phyloP scores from a whole-genome alignment of 768 basidiomycete genomes.

The Dictyophora rubrovolvata region DNA sequence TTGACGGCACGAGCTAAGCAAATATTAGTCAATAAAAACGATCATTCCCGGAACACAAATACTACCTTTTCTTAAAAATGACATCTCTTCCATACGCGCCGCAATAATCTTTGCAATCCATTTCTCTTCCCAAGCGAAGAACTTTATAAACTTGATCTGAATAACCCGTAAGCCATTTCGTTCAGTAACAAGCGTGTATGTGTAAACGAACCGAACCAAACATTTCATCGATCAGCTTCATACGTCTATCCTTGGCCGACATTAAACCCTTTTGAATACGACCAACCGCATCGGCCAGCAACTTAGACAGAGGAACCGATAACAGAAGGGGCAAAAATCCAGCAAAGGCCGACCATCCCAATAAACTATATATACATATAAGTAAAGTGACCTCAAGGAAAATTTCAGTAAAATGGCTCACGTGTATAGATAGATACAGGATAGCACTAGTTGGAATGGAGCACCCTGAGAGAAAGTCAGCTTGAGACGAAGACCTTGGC shows the following conservation, averaged over 20 bases:
- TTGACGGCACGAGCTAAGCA: slow-evolving; percentile 16
- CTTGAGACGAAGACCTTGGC: not conserved
- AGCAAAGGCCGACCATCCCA: slow-evolving; percentile 37
- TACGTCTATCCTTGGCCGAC: slow-evolving; percentile 31
- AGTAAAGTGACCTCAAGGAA: not conserved
- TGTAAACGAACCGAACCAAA: slow-evolving; percentile 21
- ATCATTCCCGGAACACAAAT: not conserved
- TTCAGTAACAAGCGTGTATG: not conserved
- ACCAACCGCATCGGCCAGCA: slow-evolving; percentile 28
- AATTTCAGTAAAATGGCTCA: slow-evolving; percentile 10
- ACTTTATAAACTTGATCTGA: slow-evolving; percentile 30
- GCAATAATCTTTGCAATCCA: slow-evolving; percentile 33
- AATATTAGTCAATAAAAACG: not conserved
- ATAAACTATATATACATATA: slow-evolving; percentile 23
- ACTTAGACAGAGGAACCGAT: slow-evolving; percentile 31
- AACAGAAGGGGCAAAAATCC: slow-evolving; percentile 33
- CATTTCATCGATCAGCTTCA: slow-evolving; percentile 35
- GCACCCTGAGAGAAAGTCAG: slow-evolving; percentile 14
- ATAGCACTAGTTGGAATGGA: slow-evolving; percentile 25
- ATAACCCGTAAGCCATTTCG: not conserved
- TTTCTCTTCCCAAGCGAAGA: slow-evolving; percentile 32
- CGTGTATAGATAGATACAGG: slow-evolving; percentile 26
- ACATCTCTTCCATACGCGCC: slow-evolving; percentile 23
- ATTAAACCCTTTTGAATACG: slow-evolving; percentile 25
- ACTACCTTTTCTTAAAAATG: slow-evolving; percentile 20